phyloP scores from a whole-genome alignment of 352 stramenopile genomes.

The Phytophthora constricta region DNA sequence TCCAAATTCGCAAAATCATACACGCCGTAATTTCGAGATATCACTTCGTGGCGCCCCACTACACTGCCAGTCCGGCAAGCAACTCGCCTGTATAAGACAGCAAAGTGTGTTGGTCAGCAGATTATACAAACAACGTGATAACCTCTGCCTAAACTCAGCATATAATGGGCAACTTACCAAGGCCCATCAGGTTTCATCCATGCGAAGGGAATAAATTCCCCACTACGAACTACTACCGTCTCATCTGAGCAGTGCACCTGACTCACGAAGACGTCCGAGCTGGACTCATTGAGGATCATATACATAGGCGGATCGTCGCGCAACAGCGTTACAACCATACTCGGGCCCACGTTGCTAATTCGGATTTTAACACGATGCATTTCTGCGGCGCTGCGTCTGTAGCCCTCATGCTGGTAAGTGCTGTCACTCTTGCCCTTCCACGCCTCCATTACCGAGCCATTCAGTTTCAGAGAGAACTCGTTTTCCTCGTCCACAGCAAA shows the following conservation, averaged over 20 bases:
- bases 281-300: constrained; percentile 86
- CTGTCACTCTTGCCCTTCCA: constrained; percentile 55
- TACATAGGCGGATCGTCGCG: constrained; percentile 86
- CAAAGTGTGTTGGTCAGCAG: constrained; percentile 4
- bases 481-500: constrained; percentile 87
- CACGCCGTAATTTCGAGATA: constrained; percentile 67
- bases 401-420: constrained; percentile 47
- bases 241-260: constrained; percentile 76
- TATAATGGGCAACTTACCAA: constrained; percentile 49
- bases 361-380: constrained; percentile 80
- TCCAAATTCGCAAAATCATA: constrained; percentile 90
- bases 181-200: constrained; percentile 80
- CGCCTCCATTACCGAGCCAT: constrained; percentile 53
- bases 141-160: background rate
- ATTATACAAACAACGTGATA: background rate
- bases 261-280: constrained; percentile 72
- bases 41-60: constrained; percentile 53
- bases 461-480: constrained; percentile 84
- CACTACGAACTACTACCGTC: constrained; percentile 64
- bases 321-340: constrained; percentile 81
- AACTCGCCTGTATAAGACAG: constrained; percentile 56
- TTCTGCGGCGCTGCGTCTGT: constrained; percentile 46
- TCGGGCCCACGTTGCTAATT: constrained; percentile 79
- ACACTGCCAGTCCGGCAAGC: constrained; percentile 66
- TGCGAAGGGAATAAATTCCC: constrained; percentile 81